These are phyloP conservation scores for Mortierella sp. DNA, from an alignment of 371 early-diverging fungal genomes.

Conservation along the genomic window DNA sequence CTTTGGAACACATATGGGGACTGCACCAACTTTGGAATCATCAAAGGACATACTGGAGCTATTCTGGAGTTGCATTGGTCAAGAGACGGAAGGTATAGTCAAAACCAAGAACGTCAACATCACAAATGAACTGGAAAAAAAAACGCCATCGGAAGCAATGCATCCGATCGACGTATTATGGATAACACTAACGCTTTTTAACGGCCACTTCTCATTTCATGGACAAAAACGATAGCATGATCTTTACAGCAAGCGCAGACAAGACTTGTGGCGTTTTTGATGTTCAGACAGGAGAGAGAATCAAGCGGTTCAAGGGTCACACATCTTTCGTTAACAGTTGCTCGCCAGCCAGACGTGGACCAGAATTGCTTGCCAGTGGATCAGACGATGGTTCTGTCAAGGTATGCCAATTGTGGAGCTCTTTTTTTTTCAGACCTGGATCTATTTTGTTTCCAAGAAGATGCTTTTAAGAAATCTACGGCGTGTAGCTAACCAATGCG, in stretches of 20 bases:
- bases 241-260: conserved; percentile 70
- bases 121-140: background rate
- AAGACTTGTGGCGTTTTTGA: conserved; percentile 57
- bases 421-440: background rate
- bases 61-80: conserved; percentile 94
- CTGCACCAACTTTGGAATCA: conserved; percentile 86
- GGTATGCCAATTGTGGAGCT: conserved; percentile 19
- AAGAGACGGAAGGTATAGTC: conserved; percentile 76
- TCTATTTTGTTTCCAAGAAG: too few relatives aligned
- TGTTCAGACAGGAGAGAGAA: conserved; percentile 78
- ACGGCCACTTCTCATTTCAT: background rate
- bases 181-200: background rate
- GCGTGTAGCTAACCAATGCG: background rate
- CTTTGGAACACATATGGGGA: conserved; percentile 96
- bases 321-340: conserved; percentile 83
- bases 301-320: conserved; percentile 84
- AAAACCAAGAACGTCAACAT: background rate
- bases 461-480: background rate
- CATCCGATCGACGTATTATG: background rate
- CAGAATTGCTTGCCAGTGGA: conserved; percentile 81
- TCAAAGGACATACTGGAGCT: conserved; percentile 90
- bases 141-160: background rate
- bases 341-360: conserved; percentile 75
- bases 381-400: conserved; percentile 83
- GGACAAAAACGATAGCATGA: conserved; percentile 20